Conservation (phyloP, 2,329 filamentous ascomycete species). For the Scleromitrula shiraiana region DNA sequence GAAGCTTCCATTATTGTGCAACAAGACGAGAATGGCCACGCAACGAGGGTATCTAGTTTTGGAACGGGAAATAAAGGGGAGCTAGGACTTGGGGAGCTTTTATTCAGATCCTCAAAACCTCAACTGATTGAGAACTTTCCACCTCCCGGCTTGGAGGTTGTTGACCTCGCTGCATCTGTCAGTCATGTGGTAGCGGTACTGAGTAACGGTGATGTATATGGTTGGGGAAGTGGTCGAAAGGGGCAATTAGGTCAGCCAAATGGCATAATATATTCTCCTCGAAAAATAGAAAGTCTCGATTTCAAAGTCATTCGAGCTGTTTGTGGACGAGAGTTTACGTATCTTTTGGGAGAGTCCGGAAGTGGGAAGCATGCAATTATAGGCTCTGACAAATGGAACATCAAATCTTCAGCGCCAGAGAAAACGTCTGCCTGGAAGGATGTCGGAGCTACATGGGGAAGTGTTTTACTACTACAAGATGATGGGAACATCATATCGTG, state of each 20-base stretch:
- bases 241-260: conserved; percentile 65
- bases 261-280: conserved; percentile 48
- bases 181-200: conserved; percentile 69
- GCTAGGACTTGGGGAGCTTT: conserved; percentile 52
- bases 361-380: conserved; percentile 58
- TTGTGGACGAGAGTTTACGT: conserved; percentile 83
- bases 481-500: conserved; percentile 59
- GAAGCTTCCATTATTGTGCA: conserved; percentile 59
- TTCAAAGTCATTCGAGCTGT: conserved; percentile 62
- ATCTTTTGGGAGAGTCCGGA: conserved; percentile 49
- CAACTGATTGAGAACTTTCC: conserved; percentile 55
- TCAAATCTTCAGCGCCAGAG: conserved; percentile 50
- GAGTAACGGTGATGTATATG: conserved; percentile 68
- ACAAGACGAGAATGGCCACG: conserved; percentile 36
- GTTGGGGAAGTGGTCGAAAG: conserved; percentile 83
- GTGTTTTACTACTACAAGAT: conserved; percentile 60
- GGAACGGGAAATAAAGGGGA: conserved; percentile 66
- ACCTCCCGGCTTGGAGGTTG: conserved; percentile 47
- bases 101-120: conserved; percentile 41
- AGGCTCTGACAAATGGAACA: conserved; percentile 66
- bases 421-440: conserved; percentile 52
- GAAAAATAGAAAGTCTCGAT: conserved; percentile 46
- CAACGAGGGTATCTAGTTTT: conserved; percentile 49
- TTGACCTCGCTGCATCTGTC: conserved; percentile 64
- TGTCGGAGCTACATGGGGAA: conserved; percentile 75